These are phyloP conservation scores for Yamadazyma pseudoaaseri DNA, from an alignment of 1,139 yeast genomes.

Conservation along the genomic window DNA sequence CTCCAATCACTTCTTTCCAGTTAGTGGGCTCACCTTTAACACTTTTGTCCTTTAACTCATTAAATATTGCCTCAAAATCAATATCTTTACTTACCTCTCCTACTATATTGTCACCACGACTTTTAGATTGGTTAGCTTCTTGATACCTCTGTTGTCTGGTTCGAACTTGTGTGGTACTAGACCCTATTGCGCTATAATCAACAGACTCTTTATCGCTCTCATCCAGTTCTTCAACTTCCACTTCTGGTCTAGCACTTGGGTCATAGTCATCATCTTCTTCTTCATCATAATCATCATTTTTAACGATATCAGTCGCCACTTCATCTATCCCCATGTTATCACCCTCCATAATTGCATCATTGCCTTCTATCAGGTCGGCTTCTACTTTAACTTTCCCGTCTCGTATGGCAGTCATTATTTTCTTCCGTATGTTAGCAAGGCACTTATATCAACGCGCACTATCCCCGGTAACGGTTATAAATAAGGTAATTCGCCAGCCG, in stretches of 20 bases:
- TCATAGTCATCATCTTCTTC: slow-evolving; percentile 68
- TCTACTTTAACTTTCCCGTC: too few species aligned
- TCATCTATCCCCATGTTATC: neutral
- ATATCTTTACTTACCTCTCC: slow-evolving; percentile 26
- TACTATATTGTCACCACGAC: slow-evolving; percentile 23
- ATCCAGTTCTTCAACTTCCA: slow-evolving; percentile 23
- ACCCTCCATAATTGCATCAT: neutral
- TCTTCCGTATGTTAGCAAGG: too few species aligned
- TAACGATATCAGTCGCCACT: neutral
- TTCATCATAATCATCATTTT: slow-evolving; percentile 46
- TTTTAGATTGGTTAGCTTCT: slow-evolving; percentile 13
- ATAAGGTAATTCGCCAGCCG: too few species aligned
- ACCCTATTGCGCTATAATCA: slow-evolving; percentile 36
- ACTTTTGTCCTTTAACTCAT: slow-evolving; percentile 23
- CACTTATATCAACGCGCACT: too few species aligned
- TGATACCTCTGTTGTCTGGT: slow-evolving; percentile 37
- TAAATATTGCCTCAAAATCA: slow-evolving; percentile 38
- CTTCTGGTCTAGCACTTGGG: slow-evolving; percentile 36
- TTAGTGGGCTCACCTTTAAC: slow-evolving; percentile 38
- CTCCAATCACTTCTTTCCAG: slow-evolving; percentile 8
- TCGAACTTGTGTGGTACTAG: slow-evolving; percentile 32
- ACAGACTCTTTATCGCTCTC: slow-evolving; percentile 25
- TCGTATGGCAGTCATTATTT: neutral
- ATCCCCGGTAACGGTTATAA: too few species aligned
- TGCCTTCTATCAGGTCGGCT: too few species aligned